Percentiles rank a stretch among this genome's conserved stretches.
These are phyloP conservation scores for Phytophthora gonapodyides DNA, from an alignment of 352 stramenopile genomes.

Conservation along the genomic window DNA sequence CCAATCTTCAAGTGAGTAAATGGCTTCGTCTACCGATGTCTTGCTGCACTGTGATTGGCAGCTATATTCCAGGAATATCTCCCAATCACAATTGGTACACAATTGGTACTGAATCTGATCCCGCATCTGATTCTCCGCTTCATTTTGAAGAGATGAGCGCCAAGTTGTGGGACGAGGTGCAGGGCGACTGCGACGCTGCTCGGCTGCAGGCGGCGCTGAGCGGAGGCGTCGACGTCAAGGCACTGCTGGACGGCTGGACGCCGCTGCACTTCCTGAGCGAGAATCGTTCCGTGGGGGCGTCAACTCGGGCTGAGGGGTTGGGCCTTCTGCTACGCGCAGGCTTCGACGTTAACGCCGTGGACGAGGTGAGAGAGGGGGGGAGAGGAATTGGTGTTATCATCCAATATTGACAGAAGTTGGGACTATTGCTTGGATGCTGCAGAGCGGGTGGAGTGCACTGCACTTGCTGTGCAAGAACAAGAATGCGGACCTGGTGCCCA, in stretches of 20 bases:
- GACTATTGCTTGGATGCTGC: background rate
- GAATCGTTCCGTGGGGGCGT: slow-evolving; percentile 54
- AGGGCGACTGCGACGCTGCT: slow-evolving; percentile 52
- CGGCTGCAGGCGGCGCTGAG: slow-evolving; percentile 46
- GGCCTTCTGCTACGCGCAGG: slow-evolving; percentile 41
- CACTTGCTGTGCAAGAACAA: slow-evolving; percentile 76
- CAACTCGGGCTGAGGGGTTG: slow-evolving; percentile 44
- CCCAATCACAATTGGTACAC: too few relatives aligned
- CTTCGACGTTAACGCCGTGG: slow-evolving; percentile 57
- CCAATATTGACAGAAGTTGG: slow-evolving; percentile 1
- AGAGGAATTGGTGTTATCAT: background rate
- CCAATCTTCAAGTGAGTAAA: slow-evolving; percentile 4
- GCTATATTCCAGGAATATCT: slow-evolving; percentile 5
- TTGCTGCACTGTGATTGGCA: too few relatives aligned
- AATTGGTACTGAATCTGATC: too few relatives aligned
- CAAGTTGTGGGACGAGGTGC: slow-evolving; percentile 77
- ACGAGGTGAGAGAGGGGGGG: slow-evolving; percentile 50
- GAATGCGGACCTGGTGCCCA: slow-evolving; percentile 42
- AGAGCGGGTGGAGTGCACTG: slow-evolving; percentile 73
- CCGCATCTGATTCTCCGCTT: slow-evolving; percentile 11
- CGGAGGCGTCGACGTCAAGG: slow-evolving; percentile 7
- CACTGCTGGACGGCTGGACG: slow-evolving; percentile 72
- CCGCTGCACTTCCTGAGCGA: slow-evolving; percentile 78
- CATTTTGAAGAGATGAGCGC: slow-evolving; percentile 29
- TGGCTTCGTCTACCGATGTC: slow-evolving; percentile 26